Evolutionary conservation across 768 basidiomycete genomes (phyloP), one percentile per base, ranked within the genome.

Genomic region (Cystofilobasidium ferigula): DNA sequence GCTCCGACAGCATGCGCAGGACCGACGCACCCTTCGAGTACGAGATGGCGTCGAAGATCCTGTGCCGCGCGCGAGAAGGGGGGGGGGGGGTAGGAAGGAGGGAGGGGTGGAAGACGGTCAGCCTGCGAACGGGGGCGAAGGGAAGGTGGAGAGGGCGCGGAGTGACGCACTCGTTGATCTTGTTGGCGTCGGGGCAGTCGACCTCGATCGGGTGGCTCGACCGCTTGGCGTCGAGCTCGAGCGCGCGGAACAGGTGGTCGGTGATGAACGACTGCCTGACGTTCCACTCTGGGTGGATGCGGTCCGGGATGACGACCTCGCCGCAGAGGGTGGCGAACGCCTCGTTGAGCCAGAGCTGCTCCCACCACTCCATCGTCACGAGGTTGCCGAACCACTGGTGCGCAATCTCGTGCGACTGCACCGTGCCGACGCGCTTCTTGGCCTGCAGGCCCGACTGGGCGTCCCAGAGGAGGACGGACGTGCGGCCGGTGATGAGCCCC

Each of bases 181-280:
- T 82, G 72, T 87, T 86, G 10, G 88, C 86, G 73, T 93, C 89
- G 0, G 86, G 87, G 73, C 87, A 89, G 18, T 86, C 85, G 32
- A 94, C 89, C 74, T 97, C 89, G 71, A 98, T 87, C 1, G 94
- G 88, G 74, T 98, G 93, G 14, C 88, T 90, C 26, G 89, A 89
- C 12, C 84, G 77, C 72, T 89, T 88, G 2, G 89, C 82, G 72
- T 98, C 94, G 56, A 94, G 81, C 38, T 78, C 76, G 32, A 97
- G 81, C 18, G 93, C 93, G n/a, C 80, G 78, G 63, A 83, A 82
- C 47, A 93, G 79, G 20, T 79, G 77, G 42, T 54, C 58, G n/a
- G 83, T 83, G 69, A 95, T 85, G 78, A 97, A 97, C 61, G 82
- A 81, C 2, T 86, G 82, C 72, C 88, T 81, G 53, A 87, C 83